Percentiles rank a stretch among this genome's conserved stretches.
phyloP scores from a whole-genome alignment of 371 early-diverging fungal species.

The Nematocida ironsii region DNA sequence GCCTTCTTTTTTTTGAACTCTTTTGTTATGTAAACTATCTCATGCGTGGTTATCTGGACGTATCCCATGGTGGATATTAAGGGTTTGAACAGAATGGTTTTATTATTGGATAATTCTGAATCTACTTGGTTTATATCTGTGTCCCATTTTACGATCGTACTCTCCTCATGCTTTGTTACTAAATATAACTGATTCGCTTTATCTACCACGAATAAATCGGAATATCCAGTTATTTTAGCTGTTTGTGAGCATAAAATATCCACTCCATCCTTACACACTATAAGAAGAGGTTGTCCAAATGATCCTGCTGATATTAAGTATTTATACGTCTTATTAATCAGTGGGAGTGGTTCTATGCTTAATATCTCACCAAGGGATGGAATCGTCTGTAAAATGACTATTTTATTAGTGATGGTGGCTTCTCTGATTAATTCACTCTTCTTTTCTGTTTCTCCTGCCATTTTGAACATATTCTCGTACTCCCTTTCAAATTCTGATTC shows the following conservation, averaged over 20 bases:
- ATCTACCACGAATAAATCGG: constrained; percentile 25
- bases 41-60: constrained; percentile 26
- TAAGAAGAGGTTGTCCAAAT: background rate
- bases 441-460: constrained; percentile 14
- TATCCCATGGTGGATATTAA: background rate
- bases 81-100: constrained; percentile 6
- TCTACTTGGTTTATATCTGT: constrained; percentile 3
- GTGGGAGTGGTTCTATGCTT: background rate
- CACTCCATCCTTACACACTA: constrained; percentile 22
- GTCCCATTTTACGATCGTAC: constrained; percentile 26
- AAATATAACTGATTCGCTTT: constrained; percentile 1
- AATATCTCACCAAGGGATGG: constrained; percentile 11
- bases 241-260: constrained; percentile 24
- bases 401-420: background rate
- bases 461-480: constrained; percentile 35
- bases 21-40: constrained; percentile 13
- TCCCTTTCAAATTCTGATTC: background rate
- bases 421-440: background rate
- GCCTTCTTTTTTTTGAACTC: constrained; percentile 10
- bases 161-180: constrained; percentile 38
- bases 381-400: background rate
- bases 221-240: constrained; percentile 39
- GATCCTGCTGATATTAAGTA: constrained; percentile 32
- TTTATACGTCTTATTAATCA: constrained; percentile 10
- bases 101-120: background rate